Conservation (phyloP, 768 basidiomycete genomes). For the Coprinopsis marcescibilis region DNA sequence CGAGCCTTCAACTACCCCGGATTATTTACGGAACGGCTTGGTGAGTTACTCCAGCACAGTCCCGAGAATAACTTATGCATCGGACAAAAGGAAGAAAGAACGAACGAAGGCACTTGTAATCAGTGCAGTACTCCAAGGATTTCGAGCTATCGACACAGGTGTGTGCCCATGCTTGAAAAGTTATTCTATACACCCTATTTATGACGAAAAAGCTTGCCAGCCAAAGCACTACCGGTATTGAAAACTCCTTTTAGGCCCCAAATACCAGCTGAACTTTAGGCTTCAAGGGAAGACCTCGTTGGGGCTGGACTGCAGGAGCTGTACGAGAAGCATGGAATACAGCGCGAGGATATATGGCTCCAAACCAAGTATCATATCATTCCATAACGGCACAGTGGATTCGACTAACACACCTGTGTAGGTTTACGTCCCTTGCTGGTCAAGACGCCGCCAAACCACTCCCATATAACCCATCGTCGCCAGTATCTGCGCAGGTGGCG, state of each 20-base stretch:
- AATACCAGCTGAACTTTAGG: not conserved
- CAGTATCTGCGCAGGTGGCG: conserved; percentile 54
- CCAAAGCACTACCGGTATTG: conserved; percentile 64
- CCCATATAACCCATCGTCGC: conserved; percentile 58
- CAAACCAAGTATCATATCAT: conserved; percentile 63
- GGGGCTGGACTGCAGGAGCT: conserved; percentile 64
- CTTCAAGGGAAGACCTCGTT: conserved; percentile 67
- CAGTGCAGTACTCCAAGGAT: conserved; percentile 69
- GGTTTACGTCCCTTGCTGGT: conserved; percentile 69
- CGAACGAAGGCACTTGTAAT: conserved; percentile 62
- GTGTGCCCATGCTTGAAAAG: conserved; percentile 17
- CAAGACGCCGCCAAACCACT: conserved; percentile 67
- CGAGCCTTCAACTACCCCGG: conserved; percentile 14
- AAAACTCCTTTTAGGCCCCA: not conserved
- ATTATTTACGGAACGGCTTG: conserved; percentile 63
- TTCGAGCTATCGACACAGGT: conserved; percentile 83
- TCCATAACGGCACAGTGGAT: not conserved
- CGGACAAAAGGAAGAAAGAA: conserved; percentile 63
- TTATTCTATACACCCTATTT: not conserved
- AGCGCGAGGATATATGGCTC: conserved; percentile 65
- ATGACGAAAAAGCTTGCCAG: conserved; percentile 47
- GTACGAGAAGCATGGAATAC: conserved; percentile 50
- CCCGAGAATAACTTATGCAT: not conserved
- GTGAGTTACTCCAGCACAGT: conserved; percentile 21
- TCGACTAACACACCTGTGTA: conserved; percentile 20